A percentile compares a stretch with the other conserved stretches of the same genome.
These are phyloP conservation scores for Suillus brevipes DNA, from an alignment of 768 basidiomycete genomes.

Conservation along the genomic window DNA sequence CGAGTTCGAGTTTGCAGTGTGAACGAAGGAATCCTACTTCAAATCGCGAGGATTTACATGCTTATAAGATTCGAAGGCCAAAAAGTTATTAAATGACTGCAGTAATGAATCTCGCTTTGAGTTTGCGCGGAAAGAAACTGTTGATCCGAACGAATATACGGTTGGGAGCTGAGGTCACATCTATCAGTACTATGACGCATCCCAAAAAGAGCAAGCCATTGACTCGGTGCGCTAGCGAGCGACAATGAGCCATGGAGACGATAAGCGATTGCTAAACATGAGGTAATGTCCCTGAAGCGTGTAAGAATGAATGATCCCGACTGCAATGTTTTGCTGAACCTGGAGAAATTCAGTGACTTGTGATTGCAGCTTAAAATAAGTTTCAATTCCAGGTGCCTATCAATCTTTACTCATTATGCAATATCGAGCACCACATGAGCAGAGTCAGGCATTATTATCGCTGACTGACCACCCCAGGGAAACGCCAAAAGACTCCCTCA, in stretches of 20 bases:
- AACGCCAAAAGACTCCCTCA: not conserved
- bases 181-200: not conserved
- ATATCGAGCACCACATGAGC: not conserved
- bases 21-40: not conserved
- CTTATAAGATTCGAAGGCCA: not conserved
- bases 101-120: conserved; percentile 1
- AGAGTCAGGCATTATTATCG: not conserved
- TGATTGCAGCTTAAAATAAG: not conserved
- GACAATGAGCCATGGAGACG: conserved; percentile 1
- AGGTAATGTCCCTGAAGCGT: conserved; percentile 1
- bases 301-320: not conserved
- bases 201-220: not conserved
- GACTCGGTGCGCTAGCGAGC: not conserved
- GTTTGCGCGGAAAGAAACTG: conserved; percentile 9
- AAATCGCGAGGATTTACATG: not conserved
- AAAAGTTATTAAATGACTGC: not conserved
- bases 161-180: conserved; percentile 4
- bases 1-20: not conserved
- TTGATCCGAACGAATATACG: not conserved
- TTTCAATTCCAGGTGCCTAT: not conserved
- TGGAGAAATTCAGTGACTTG: not conserved
- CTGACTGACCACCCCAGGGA: not conserved
- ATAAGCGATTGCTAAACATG: conserved; percentile 1
- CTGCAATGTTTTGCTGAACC: not conserved
- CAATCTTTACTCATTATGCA: not conserved